A percentile compares a stretch with the other conserved stretches of the same genome.
Evolutionary conservation across 495 filamentous ascomycete species (phyloP).

Genomic region (Aspergillus saccharolyticus): DNA sequence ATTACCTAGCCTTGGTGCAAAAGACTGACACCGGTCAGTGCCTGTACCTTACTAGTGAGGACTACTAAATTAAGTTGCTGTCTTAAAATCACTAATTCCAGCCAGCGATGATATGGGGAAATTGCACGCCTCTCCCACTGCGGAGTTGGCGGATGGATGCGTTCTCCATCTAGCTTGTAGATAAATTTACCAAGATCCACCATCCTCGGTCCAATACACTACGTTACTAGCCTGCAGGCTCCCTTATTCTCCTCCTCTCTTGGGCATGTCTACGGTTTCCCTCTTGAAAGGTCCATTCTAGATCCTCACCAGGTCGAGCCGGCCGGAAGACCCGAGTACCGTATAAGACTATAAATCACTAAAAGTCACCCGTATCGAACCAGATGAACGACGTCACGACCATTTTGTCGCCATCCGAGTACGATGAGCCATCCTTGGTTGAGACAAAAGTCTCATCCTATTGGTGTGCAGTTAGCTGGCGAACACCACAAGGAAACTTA

Average conservation of each 20-base stretch:
- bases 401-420: not conserved
- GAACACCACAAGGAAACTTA: not conserved
- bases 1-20: not conserved
- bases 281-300: not conserved
- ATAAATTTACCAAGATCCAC: not conserved
- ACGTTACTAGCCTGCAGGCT: not conserved
- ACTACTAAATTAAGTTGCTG: conserved; percentile 4
- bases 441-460: not conserved
- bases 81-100: not conserved
- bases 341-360: not conserved
- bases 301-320: not conserved
- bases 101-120: conserved; percentile 1
- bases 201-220: not conserved
- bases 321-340: not conserved
- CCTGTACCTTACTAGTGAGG: not conserved
- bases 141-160: conserved; percentile 5
- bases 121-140: conserved; percentile 2
- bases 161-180: not conserved
- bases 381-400: not conserved
- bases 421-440: conserved; percentile 4
- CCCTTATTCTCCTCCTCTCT: not conserved
- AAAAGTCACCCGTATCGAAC: not conserved
- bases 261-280: not conserved
- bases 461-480: not conserved
- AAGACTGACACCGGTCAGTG: not conserved